A percentile compares a stretch with the other conserved stretches of the same genome.
Evolutionary conservation across 192 early-diverging fungal species (phyloP).

Genomic region (Lobulomyces angularis): DNA sequence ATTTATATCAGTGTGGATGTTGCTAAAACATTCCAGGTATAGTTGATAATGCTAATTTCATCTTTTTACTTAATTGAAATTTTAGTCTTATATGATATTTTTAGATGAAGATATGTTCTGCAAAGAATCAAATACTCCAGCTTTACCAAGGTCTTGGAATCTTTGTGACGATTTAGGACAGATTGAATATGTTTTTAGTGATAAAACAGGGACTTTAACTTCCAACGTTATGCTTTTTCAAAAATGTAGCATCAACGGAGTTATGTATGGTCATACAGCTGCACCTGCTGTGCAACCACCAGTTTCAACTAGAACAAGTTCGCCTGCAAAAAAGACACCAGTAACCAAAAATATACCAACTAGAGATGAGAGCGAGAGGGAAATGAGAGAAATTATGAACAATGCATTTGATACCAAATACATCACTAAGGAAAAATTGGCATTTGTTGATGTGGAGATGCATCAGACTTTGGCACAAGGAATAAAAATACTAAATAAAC

Average conservation of each 20-base stretch:
- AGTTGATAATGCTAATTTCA: neutral
- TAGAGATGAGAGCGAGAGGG: slow-evolving; percentile 18
- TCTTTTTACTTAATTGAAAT: slow-evolving; percentile 3
- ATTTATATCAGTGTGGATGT: slow-evolving; percentile 90
- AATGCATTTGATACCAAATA: slow-evolving; percentile 56
- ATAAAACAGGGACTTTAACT: slow-evolving; percentile 94
- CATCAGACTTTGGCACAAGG: slow-evolving; percentile 56
- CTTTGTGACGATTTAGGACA: slow-evolving; percentile 88
- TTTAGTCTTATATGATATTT: slow-evolving; percentile 79
- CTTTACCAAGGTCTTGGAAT: slow-evolving; percentile 74
- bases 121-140: slow-evolving; percentile 37
- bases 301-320: slow-evolving; percentile 17
- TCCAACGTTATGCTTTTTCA: slow-evolving; percentile 96
- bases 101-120: slow-evolving; percentile 83
- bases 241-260: slow-evolving; percentile 78
- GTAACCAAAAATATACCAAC: slow-evolving; percentile 22
- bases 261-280: slow-evolving; percentile 57
- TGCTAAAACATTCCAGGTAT: slow-evolving; percentile 69
- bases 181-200: slow-evolving; percentile 91
- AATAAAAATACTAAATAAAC: slow-evolving; percentile 10
- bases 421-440: slow-evolving; percentile 47
- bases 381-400: slow-evolving; percentile 35
- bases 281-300: neutral
- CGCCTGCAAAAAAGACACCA: slow-evolving; percentile 14
- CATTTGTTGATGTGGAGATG: slow-evolving; percentile 76